phyloP scores from a whole-genome alignment of 331 rosid species.

The Pyracantha coccinea region DNA sequence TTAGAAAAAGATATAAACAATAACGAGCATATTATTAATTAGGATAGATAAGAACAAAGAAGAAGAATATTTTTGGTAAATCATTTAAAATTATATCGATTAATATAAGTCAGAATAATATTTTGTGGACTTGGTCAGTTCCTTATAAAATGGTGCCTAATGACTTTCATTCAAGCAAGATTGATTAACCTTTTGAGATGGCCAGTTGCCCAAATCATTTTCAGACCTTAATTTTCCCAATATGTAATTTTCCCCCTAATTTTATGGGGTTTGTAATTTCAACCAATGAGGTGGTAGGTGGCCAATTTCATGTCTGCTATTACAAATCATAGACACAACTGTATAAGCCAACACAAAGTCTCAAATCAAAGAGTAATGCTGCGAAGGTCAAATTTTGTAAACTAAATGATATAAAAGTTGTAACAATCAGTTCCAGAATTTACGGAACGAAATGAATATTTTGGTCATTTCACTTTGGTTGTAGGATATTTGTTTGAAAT shows the following conservation, averaged over 20 bases:
- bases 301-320: too few relatives aligned
- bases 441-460: too few relatives aligned
- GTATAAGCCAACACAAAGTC: neutral
- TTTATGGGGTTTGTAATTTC: neutral
- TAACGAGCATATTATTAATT: neutral
- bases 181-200: neutral
- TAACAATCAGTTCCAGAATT: too few relatives aligned
- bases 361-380: too few relatives aligned
- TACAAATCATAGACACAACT: too few relatives aligned
- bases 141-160: too few relatives aligned
- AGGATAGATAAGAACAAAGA: too few relatives aligned
- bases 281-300: neutral
- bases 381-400: neutral
- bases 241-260: too few relatives aligned
- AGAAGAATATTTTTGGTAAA: neutral
- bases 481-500: too few relatives aligned
- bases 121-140: neutral
- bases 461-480: too few relatives aligned
- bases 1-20: neutral
- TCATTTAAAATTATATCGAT: neutral
- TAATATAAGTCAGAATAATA: neutral
- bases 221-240: neutral
- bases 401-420: too few relatives aligned
- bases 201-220: neutral
- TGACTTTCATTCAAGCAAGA: neutral